Evolutionary conservation across 352 stramenopile species (phyloP).

Genomic region (Phytophthora cajani): DNA sequence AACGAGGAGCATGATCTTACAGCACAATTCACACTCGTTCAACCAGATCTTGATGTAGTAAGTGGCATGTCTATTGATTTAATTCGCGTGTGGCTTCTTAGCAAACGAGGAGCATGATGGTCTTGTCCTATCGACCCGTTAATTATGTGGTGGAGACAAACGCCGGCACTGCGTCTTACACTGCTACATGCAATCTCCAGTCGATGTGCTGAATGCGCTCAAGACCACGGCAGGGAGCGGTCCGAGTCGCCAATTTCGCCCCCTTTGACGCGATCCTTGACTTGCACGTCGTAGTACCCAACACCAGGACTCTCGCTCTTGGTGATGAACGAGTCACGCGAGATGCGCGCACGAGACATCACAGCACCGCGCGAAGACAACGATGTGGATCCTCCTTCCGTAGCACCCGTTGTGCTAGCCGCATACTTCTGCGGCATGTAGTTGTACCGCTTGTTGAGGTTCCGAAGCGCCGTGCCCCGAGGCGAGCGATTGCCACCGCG

Average conservation of each 20-base stretch:
- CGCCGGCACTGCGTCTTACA: conserved; percentile 14
- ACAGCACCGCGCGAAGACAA: conserved; percentile 74
- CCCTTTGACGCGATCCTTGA: conserved; percentile 68
- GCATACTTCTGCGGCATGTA: conserved; percentile 73
- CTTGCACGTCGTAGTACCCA: conserved; percentile 81
- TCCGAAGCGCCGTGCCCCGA: conserved; percentile 53
- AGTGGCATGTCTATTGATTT: conserved; percentile 24
- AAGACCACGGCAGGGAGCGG: conserved; percentile 68
- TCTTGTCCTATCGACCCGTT: conserved; percentile 21
- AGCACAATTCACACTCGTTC: conserved; percentile 10
- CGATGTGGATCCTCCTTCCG: conserved; percentile 53
- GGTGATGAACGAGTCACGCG: conserved; percentile 75
- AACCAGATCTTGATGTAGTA: conserved; percentile 4
- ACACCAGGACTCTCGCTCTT: conserved; percentile 77
- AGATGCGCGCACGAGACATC: conserved; percentile 66
- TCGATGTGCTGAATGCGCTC: conserved; percentile 8
- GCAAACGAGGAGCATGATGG: conserved; percentile 10
- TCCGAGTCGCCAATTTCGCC: conserved; percentile 82
- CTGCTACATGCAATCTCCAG: conserved; percentile 22
- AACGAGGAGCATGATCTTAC: conserved; percentile 11
- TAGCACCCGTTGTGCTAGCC: conserved; percentile 35
- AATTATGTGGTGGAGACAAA: conserved; percentile 21
- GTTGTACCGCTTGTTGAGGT: conserved; percentile 70
- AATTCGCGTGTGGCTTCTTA: conserved; percentile 14
- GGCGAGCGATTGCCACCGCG: conserved; percentile 35